Conservation (phyloP, 805 yeast genomes). For the Saturnispora gosingensis region DNA sequence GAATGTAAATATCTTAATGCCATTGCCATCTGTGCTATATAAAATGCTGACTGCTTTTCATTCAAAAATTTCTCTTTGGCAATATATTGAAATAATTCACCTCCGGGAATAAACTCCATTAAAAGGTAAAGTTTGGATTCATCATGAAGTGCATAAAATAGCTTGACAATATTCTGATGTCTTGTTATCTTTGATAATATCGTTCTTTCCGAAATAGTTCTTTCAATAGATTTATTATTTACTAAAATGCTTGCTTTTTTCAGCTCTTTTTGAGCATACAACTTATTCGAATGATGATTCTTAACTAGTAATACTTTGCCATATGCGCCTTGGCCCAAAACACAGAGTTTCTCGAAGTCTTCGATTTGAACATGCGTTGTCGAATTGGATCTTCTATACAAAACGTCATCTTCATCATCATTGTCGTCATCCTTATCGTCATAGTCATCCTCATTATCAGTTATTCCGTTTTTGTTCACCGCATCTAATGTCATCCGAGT, state of each 20-base stretch:
- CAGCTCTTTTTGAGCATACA: conserved; percentile 80
- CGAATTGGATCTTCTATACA: conserved; percentile 11
- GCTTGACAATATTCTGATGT: conserved; percentile 76
- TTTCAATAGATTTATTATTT: conserved; percentile 42
- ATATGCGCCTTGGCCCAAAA: conserved; percentile 78
- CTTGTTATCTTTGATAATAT: conserved; percentile 52
- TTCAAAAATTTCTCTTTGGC: conserved; percentile 34
- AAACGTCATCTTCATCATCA: conserved; percentile 2
- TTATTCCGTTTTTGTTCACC: not conserved
- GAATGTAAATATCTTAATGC: conserved; percentile 68
- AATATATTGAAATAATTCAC: conserved; percentile 65
- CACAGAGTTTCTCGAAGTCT: conserved; percentile 64
- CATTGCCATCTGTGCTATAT: conserved; percentile 70
- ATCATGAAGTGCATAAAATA: conserved; percentile 81
- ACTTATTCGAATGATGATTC: conserved; percentile 45
- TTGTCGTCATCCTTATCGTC: conserved; percentile 9
- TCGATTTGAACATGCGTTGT: conserved; percentile 18
- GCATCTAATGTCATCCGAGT: conserved; percentile 3
- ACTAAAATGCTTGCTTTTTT: conserved; percentile 69
- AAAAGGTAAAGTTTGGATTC: conserved; percentile 59
- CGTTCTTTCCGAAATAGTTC: conserved; percentile 69
- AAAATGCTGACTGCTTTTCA: conserved; percentile 60
- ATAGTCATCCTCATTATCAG: conserved; percentile 8
- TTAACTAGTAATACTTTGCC: conserved; percentile 75
- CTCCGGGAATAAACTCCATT: conserved; percentile 83